Conservation (phyloP, 148 eudicot genomes). For the Dysphania ambrosioides region DNA sequence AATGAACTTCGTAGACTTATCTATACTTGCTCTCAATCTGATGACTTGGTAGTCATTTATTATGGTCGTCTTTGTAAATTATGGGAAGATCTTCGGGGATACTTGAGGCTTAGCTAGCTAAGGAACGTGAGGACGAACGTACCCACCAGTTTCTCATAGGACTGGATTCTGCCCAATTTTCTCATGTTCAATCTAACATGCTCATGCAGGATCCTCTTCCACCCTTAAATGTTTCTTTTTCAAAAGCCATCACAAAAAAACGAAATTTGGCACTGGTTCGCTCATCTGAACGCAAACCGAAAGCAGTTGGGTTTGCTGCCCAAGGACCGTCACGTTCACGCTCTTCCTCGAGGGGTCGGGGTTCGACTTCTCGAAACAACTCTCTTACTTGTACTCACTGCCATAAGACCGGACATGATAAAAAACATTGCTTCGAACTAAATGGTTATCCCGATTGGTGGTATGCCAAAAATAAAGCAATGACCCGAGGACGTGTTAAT, state of each 20-base stretch:
- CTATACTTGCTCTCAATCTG: neutral
- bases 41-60: neutral
- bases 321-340: too few species aligned
- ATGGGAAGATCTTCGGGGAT: neutral
- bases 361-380: too few species aligned
- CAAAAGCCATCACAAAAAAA: neutral
- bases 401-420: too few species aligned
- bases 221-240: neutral
- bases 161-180: too few species aligned
- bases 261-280: neutral
- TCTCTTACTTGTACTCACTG: too few species aligned
- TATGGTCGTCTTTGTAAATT: neutral
- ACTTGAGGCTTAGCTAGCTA: too few species aligned
- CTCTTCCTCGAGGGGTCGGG: neutral
- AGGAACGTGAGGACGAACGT: neutral
- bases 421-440: too few species aligned
- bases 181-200: too few species aligned
- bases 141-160: neutral
- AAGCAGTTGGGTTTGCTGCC: neutral
- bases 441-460: too few species aligned
- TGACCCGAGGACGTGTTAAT: too few species aligned
- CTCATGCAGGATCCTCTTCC: neutral
- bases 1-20: neutral
- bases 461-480: too few species aligned
- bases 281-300: neutral